Conservation (phyloP, 2,329 filamentous ascomycete species). For the Fusarium setosum region DNA sequence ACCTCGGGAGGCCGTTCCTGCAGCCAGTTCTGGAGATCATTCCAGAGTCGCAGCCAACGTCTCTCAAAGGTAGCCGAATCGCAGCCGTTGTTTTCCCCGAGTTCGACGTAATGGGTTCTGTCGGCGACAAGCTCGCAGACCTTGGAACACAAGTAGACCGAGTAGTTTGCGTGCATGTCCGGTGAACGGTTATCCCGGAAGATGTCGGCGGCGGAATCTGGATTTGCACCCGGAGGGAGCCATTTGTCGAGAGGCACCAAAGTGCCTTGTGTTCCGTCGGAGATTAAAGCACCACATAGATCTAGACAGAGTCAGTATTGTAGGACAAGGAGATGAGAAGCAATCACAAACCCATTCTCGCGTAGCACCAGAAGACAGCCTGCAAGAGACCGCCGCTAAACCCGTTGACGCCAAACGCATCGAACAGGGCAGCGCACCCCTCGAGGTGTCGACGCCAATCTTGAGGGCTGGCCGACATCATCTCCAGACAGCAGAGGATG, state of each 20-base stretch:
- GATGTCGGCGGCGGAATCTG: conserved; percentile 50
- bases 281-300: conserved; percentile 66
- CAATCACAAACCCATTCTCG: conserved; percentile 61
- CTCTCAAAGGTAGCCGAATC: conserved; percentile 52
- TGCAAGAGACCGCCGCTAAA: conserved; percentile 63
- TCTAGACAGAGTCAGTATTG: conserved; percentile 49
- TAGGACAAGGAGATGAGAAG: neutral
- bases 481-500: conserved; percentile 55
- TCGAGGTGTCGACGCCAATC: conserved; percentile 69
- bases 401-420: conserved; percentile 64
- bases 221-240: conserved; percentile 54
- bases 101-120: conserved; percentile 59
- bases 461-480: conserved; percentile 54
- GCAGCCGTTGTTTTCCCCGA: conserved; percentile 58
- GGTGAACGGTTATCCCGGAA: conserved; percentile 49
- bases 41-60: conserved; percentile 61
- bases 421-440: conserved; percentile 66
- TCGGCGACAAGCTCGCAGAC: conserved; percentile 62
- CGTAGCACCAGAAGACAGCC: conserved; percentile 70
- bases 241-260: conserved; percentile 61
- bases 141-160: conserved; percentile 66
- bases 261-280: conserved; percentile 62
- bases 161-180: conserved; percentile 70
- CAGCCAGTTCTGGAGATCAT: conserved; percentile 61
- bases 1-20: conserved; percentile 59